phyloP scores from a whole-genome alignment of 805 yeast species.

The Candida sakaeoensis region DNA sequence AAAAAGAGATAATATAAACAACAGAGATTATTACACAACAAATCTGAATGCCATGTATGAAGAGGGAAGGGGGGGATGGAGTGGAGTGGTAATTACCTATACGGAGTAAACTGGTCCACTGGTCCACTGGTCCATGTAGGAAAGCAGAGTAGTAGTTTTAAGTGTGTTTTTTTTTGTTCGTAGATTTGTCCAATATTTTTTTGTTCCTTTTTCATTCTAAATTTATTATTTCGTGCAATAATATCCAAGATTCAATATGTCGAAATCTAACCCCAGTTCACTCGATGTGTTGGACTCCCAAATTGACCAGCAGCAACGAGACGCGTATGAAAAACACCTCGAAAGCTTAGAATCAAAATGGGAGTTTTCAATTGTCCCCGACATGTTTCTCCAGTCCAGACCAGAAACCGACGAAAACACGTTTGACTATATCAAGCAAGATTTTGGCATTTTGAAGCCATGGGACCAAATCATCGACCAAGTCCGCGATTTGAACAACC shows the following conservation, averaged over 20 bases:
- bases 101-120: too few species aligned
- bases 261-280: slow-evolving; percentile 15
- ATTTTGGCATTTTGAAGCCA: slow-evolving; percentile 39
- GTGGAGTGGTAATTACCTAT: too few species aligned
- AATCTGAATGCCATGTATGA: too few species aligned
- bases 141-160: too few species aligned
- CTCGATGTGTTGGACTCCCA: slow-evolving; percentile 31
- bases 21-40: background rate
- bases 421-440: slow-evolving; percentile 40
- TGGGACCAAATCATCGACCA: slow-evolving; percentile 31
- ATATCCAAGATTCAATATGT: slow-evolving; percentile 1
- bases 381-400: slow-evolving; percentile 43
- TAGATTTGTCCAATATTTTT: too few species aligned
- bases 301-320: slow-evolving; percentile 17
- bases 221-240: too few species aligned
- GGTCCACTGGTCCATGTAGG: too few species aligned
- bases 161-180: too few species aligned
- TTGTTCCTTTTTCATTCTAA: too few species aligned
- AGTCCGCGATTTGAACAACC: slow-evolving; percentile 34
- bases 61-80: too few species aligned
- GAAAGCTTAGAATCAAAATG: slow-evolving; percentile 18
- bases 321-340: slow-evolving; percentile 12
- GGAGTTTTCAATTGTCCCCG: slow-evolving; percentile 39
- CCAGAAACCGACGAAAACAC: slow-evolving; percentile 36
- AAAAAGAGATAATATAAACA: background rate